phyloP scores from a whole-genome alignment of 1,139 yeast genomes.

The Candida sojae region DNA sequence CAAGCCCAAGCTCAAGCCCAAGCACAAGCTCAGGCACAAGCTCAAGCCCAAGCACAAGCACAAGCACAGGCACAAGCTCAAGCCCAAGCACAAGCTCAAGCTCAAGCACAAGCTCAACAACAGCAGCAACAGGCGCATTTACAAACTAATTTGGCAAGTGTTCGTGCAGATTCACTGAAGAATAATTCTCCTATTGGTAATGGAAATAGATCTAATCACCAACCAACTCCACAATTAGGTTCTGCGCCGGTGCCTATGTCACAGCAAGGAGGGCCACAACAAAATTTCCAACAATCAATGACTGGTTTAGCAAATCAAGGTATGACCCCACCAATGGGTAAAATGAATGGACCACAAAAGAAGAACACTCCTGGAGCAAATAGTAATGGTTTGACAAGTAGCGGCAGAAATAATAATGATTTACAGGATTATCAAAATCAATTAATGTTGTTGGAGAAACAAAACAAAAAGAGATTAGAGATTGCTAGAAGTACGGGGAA shows the following conservation, averaged over 20 bases:
- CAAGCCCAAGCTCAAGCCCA: too few relatives aligned
- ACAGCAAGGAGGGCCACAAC: constrained; percentile 17
- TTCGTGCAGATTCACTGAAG: constrained; percentile 13
- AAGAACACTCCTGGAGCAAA: constrained; percentile 12
- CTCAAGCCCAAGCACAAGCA: too few relatives aligned
- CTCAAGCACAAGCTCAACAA: too few relatives aligned
- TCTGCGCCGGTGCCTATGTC: constrained; percentile 10
- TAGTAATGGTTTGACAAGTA: constrained; percentile 7
- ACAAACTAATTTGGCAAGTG: constrained; percentile 22
- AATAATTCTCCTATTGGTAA: constrained; percentile 22
- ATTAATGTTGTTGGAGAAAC: constrained; percentile 68
- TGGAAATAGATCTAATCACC: constrained; percentile 18
- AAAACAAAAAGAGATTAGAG: constrained; percentile 63
- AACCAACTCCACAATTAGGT: constrained; percentile 21
- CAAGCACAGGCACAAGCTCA: too few relatives aligned
- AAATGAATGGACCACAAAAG: constrained; percentile 8
- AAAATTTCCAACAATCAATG: constrained; percentile 15
- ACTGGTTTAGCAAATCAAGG: not conserved
- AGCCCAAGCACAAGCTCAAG: too few relatives aligned
- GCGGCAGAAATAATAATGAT: constrained; percentile 27
- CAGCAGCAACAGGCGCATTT: constrained; percentile 15
- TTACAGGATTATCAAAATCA: constrained; percentile 79
- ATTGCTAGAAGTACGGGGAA: constrained; percentile 39
- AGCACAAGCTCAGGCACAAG: too few relatives aligned
- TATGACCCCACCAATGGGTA: constrained; percentile 4